Base-by-base conservation (phyloP, 2,329 filamentous ascomycete genomes). In the Whalleya microplaca region DNA sequence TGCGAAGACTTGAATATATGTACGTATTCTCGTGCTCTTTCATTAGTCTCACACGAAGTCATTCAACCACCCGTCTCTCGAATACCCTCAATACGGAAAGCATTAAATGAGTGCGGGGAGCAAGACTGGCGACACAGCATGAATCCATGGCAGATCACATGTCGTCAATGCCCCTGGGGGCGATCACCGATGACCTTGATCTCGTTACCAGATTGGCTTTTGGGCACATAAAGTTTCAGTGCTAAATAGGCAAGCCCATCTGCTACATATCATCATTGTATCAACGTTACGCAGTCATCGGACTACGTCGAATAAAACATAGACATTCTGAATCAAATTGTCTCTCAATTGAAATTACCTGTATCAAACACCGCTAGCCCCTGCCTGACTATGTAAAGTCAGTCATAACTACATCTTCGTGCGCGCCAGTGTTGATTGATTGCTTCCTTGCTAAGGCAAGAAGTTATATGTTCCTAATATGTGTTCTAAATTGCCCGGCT, bases 71-170 rank as follows among this genome's bases (percentile, higher is more conserved):
- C 49, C 55, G 48, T 47, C 43, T 51, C 47, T 10, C 27, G 12
- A 21, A 27, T 32, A 45, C 46, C 56, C 53, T 59, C 55, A 56
- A 62, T 62, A 55, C 56, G 53, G 46, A 48, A 55, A 42, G 44
- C 37, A 32, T 48, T 49, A 48, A 45, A 58, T 56, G 51, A 32
- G 19, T 27, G 43, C 45, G 52, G 49, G 27, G 51, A 56, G 21
- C 27, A 20, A 21, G 43, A 21, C 43, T 5, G 14, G 43, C n/a
- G 21, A 20, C 5, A 45, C 43, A 3, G 7, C 16, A 42, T 19
- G 41, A 21, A 19, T 7, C 41, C 41, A 21, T 42, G 6, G 19
- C 41, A 42, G n/a, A 16, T 19, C 41, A 54, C 43, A 23, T 32
- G 46, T 54, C n/a, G 16, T 16, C 46, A 27, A 8, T 20, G 8